These are phyloP conservation scores for Fusarium tjaetaba DNA, from an alignment of 2,329 filamentous ascomycete genomes.

Conservation along the genomic window DNA sequence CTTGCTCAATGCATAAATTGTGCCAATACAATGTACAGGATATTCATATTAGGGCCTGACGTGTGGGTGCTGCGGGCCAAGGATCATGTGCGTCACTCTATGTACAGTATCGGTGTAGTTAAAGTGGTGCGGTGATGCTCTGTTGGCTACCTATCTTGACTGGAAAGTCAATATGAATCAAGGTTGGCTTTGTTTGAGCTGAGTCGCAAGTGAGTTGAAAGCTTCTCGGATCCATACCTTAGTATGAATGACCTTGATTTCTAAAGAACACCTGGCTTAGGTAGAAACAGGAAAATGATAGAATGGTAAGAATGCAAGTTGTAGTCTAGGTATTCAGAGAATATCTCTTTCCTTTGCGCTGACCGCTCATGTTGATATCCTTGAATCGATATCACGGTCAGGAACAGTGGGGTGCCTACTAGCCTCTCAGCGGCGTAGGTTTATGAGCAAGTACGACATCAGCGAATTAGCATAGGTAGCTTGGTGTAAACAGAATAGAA, in stretches of 20 bases:
- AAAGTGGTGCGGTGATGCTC: slow-evolving; percentile 26
- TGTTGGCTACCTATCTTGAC: background rate
- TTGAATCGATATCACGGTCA: slow-evolving; percentile 1
- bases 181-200: background rate
- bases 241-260: background rate
- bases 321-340: background rate
- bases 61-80: slow-evolving; percentile 43
- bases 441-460: slow-evolving; percentile 15
- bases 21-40: slow-evolving; percentile 38
- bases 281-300: background rate
- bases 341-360: slow-evolving; percentile 1
- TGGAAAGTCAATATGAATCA: slow-evolving; percentile 1
- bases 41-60: slow-evolving; percentile 43
- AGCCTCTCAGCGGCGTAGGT: slow-evolving; percentile 11
- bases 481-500: background rate
- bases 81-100: slow-evolving; percentile 36
- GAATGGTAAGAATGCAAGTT: background rate
- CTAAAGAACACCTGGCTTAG: background rate
- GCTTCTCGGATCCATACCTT: background rate
- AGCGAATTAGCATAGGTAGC: background rate
- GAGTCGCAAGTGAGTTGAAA: background rate
- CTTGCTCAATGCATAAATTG: slow-evolving; percentile 34
- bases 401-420: slow-evolving; percentile 26
- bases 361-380: slow-evolving; percentile 24
- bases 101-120: slow-evolving; percentile 33